Evolutionary conservation across 306 rosid genomes (phyloP).

Genomic region (Lathyrus sativus): DNA sequence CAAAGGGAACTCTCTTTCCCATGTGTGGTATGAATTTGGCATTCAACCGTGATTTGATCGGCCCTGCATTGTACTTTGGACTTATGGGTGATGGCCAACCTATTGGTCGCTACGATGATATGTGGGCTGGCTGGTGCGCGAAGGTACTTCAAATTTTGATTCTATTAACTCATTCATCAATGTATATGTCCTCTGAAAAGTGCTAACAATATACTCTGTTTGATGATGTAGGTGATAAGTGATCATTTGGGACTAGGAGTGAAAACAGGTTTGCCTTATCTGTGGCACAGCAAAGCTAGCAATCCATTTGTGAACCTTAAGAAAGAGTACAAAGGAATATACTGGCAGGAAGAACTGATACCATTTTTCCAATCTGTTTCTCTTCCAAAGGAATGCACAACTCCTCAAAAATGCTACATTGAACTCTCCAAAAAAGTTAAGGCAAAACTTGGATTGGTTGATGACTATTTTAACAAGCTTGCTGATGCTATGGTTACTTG

Average conservation of each 20-base stretch:
- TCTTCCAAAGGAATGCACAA: constrained; percentile 69
- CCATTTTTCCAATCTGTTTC: constrained; percentile 75
- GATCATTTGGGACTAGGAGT: constrained; percentile 83
- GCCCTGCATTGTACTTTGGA: constrained; percentile 92
- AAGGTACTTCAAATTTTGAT: constrained; percentile 50
- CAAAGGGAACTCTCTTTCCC: constrained; percentile 80
- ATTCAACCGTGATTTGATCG: constrained; percentile 77
- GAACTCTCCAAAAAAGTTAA: constrained; percentile 81
- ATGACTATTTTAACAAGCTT: constrained; percentile 72
- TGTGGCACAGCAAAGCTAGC: constrained; percentile 95
- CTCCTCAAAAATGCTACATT: constrained; percentile 72
- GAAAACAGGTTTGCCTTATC: constrained; percentile 86
- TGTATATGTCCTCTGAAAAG: neutral
- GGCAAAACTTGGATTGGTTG: constrained; percentile 72
- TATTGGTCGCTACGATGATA: constrained; percentile 73
- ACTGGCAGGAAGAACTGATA: constrained; percentile 84
- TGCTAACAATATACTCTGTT: neutral
- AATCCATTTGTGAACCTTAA: constrained; percentile 79
- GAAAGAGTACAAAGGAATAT: constrained; percentile 86
- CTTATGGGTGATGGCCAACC: constrained; percentile 95
- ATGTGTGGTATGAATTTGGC: constrained; percentile 93
- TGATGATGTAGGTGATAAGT: constrained; percentile 62
- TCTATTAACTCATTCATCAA: neutral
- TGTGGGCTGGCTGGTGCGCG: constrained; percentile 98
- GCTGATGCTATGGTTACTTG: constrained; percentile 84